Conservation (phyloP, 441 rosid genomes). For the Gossypium trilobum region DNA sequence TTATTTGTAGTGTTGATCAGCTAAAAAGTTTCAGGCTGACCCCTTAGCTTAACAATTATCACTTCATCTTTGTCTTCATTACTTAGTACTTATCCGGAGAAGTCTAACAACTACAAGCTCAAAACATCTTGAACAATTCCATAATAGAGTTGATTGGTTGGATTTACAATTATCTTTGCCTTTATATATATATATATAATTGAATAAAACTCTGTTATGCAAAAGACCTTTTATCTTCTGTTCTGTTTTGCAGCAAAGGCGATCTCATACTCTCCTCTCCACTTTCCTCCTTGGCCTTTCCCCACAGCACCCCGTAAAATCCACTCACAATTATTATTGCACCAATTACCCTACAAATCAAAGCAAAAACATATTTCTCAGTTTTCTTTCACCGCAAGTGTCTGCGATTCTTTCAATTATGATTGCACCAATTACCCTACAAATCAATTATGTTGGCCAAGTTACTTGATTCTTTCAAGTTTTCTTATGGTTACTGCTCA, state of each 20-base stretch:
- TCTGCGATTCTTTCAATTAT: no score
- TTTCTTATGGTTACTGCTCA: not conserved
- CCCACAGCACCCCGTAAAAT: slow-evolving; percentile 33
- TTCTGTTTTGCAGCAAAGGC: slow-evolving; percentile 19
- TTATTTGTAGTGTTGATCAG: no score
- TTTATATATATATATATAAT: not conserved
- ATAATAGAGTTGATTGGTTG: not conserved
- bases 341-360: slow-evolving; percentile 29
- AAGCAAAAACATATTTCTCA: no score
- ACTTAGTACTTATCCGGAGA: no score
- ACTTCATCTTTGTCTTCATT: no score
- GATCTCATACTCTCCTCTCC: slow-evolving; percentile 1
- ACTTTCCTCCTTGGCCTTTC: slow-evolving; percentile 22
- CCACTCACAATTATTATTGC: slow-evolving; percentile 25
- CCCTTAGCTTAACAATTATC: no score
- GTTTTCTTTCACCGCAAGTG: no score
- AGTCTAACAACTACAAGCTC: not conserved
- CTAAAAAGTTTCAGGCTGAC: no score
- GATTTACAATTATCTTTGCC: not conserved
- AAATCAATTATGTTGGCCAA: not conserved
- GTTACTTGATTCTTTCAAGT: not conserved
- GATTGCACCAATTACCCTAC: no score
- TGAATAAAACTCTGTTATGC: not conserved
- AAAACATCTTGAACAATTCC: not conserved
- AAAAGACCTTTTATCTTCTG: not conserved